phyloP scores from a whole-genome alignment of 2,329 filamentous ascomycete genomes.

The Zasmidium citrigriseum region DNA sequence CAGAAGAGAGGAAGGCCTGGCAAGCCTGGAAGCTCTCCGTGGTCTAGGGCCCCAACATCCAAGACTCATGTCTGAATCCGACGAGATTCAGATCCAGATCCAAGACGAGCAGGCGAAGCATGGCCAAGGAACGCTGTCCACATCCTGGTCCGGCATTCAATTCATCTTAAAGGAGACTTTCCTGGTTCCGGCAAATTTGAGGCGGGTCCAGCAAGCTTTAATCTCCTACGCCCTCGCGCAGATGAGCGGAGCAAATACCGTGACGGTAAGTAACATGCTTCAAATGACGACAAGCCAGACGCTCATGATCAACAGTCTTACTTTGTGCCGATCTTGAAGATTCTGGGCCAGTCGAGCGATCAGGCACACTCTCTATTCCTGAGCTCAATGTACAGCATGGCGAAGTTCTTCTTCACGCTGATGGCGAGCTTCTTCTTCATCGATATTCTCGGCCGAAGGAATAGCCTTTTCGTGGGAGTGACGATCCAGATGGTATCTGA shows the following conservation, averaged over 20 bases:
- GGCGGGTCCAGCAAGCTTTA: slow-evolving; percentile 18
- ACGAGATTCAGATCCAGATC: too few relatives aligned
- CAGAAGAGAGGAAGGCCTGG: slow-evolving; percentile 31
- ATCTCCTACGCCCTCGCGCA: slow-evolving; percentile 35
- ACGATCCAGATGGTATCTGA: slow-evolving; percentile 44
- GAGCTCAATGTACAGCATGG: slow-evolving; percentile 45
- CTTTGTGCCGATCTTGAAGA: slow-evolving; percentile 44
- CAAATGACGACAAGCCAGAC: too few relatives aligned
- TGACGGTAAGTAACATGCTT: too few relatives aligned
- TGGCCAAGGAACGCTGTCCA: too few relatives aligned
- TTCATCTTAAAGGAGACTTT: slow-evolving; percentile 20
- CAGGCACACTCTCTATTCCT: slow-evolving; percentile 41
- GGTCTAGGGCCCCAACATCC: slow-evolving; percentile 14
- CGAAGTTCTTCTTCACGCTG: slow-evolving; percentile 47
- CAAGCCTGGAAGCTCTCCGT: slow-evolving; percentile 34
- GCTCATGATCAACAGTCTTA: too few relatives aligned
- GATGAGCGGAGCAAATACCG: slow-evolving; percentile 47
- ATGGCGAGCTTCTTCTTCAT: slow-evolving; percentile 49
- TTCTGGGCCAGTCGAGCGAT: slow-evolving; percentile 38
- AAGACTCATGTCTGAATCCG: too few relatives aligned
- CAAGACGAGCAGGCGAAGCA: too few relatives aligned
- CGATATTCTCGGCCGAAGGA: slow-evolving; percentile 42
- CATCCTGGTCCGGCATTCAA: slow-evolving; percentile 5
- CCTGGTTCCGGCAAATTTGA: slow-evolving; percentile 18
- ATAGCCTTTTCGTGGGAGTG: slow-evolving; percentile 37